A percentile compares a stretch with the other conserved stretches of the same genome.
Conservation (phyloP, 1,139 yeast species). For the Pichia sp. region DNA sequence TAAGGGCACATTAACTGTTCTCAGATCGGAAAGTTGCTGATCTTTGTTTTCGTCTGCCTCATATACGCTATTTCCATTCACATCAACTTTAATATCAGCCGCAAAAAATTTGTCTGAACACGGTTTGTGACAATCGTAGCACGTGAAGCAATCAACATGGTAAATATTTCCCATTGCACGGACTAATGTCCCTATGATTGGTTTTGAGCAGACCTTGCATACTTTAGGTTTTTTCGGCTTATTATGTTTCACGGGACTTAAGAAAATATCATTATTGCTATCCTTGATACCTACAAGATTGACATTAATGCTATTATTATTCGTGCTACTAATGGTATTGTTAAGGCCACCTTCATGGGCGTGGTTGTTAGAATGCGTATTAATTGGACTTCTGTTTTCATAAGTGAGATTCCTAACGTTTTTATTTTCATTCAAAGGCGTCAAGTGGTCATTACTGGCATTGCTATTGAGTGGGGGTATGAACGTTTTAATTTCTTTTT, state of each 20-base stretch:
- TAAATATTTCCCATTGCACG: conserved; percentile 76
- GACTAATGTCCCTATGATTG: conserved; percentile 77
- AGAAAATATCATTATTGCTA: conserved; percentile 1
- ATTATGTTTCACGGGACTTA: conserved; percentile 9
- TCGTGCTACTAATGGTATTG: neutral
- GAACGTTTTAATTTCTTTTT: conserved; percentile 3
- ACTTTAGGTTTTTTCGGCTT: conserved; percentile 24
- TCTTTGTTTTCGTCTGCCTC: conserved; percentile 11
- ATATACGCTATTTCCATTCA: neutral
- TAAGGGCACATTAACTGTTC: conserved; percentile 56
- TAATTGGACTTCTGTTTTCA: neutral
- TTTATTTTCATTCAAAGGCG: neutral
- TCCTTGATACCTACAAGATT: neutral
- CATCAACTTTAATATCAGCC: conserved; percentile 32
- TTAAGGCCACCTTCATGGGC: neutral
- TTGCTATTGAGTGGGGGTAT: conserved; percentile 1
- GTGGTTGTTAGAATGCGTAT: neutral
- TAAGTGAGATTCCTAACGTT: neutral
- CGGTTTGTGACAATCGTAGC: conserved; percentile 74
- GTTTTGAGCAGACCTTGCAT: conserved; percentile 62
- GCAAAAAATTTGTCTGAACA: conserved; percentile 76
- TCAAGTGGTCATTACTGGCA: neutral
- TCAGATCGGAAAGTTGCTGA: conserved; percentile 10
- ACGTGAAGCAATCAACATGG: conserved; percentile 84
- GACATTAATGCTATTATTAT: neutral